Evolutionary conservation across 306 rosid genomes (phyloP), one percentile per base, ranked within the genome.

Genomic region (Ochetophila trinervis): DNA sequence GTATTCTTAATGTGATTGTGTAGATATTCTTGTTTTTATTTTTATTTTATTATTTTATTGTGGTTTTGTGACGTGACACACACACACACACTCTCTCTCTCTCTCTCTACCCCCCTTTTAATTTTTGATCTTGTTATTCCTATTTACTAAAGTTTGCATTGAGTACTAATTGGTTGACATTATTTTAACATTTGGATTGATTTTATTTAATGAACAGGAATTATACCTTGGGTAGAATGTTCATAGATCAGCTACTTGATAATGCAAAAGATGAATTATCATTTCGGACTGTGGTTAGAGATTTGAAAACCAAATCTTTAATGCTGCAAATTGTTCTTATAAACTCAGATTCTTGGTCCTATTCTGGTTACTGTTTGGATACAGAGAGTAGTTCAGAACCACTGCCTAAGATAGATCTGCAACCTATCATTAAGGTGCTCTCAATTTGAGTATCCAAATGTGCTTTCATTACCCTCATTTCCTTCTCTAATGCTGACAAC

Each of bases 211-310:
- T 70, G 34, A 45, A 55, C 90, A 87, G 99, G 79, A 68, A 81
- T 44, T 86, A 90, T 68, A 79, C 91, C 34, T n/a, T 83, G 82
- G 96, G 76, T 50, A 84, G 79, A 69, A 86, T 93, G 99, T 90
- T 87, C 53, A 85, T 86, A 19, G 78, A 67, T 80, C 93, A 80
- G 88, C 82, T 90, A 75, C 56, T 83, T 47, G 90, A 88, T 76
- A 79, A 80, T 78, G 91, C 96, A 59, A 80, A 73, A 51, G 94
- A 87, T 49, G 96, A 90, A 82, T 78, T 91, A 53, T 79, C 89
- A n/a, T 93, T 81, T 76, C 86, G 99, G 73, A 90, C 88, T n/a
- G 79, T 84, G 68, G 74, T 87, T 58, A 84, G 83, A 71, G 97
- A 93, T 70, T 72, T 93, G 73, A 74, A 78, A 76, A 81, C 87